Conservation (phyloP, 306 rosid species). For the Acacia crassicarpa region DNA sequence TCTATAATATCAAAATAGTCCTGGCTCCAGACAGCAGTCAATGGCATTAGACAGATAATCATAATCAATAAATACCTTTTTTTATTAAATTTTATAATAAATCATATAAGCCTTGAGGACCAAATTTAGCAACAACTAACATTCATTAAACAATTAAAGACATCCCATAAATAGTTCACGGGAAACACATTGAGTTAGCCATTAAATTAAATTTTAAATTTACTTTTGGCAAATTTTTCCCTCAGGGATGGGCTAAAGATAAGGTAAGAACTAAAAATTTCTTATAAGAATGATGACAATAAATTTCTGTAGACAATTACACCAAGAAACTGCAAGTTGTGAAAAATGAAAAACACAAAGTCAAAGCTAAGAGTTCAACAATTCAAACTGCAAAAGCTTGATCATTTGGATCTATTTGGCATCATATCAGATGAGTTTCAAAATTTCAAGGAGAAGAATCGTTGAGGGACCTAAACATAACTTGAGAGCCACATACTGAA, state of each 20-base stretch:
- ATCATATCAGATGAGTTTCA: background rate
- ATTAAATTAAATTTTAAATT: background rate
- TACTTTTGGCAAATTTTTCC: conserved; percentile 5
- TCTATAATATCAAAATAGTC: conserved; percentile 96
- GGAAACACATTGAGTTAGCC: background rate
- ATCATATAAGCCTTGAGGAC: conserved; percentile 5
- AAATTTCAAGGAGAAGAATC: background rate
- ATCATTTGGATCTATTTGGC: background rate
- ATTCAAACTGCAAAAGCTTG: background rate
- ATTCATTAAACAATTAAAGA: conserved; percentile 15
- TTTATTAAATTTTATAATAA: conserved; percentile 15
- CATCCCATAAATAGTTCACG: background rate
- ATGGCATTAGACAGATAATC: conserved; percentile 29
- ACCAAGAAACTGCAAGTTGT: background rate
- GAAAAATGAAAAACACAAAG: conserved; percentile 6
- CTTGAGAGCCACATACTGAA: background rate
- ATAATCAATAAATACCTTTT: background rate
- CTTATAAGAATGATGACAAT: background rate
- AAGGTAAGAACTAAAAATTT: conserved; percentile 16
- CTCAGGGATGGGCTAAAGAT: background rate
- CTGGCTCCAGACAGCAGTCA: conserved; percentile 52
- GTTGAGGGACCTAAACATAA: conserved; percentile 18
- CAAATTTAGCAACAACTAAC: background rate
- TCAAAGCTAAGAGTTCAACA: background rate
- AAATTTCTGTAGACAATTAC: background rate